Evolutionary conservation across 495 filamentous ascomycete genomes (phyloP).

Genomic region (Usnea hakonensis): DNA sequence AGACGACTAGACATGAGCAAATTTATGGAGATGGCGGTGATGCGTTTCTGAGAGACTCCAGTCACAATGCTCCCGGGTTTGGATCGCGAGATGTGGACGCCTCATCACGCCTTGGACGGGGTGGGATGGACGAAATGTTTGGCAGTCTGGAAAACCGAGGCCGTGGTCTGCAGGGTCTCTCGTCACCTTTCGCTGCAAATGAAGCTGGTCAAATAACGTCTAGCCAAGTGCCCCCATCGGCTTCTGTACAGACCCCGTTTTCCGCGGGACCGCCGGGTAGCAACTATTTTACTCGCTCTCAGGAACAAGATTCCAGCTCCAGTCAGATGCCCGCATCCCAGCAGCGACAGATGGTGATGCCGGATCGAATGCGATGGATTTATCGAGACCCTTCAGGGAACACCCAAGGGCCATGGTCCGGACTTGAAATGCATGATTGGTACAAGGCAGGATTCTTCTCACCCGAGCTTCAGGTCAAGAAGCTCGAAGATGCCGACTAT

Average conservation of each 20-base stretch:
- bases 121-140: slow-evolving; percentile 47
- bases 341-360: slow-evolving; percentile 95
- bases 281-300: slow-evolving; percentile 19
- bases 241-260: slow-evolving; percentile 18
- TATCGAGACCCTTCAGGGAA: slow-evolving; percentile 91
- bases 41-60: slow-evolving; percentile 7
- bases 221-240: slow-evolving; percentile 17
- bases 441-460: slow-evolving; percentile 98
- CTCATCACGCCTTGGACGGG: slow-evolving; percentile 49
- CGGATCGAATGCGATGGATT: slow-evolving; percentile 96
- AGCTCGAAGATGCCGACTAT: slow-evolving; percentile 84
- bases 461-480: slow-evolving; percentile 86
- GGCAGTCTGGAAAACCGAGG: slow-evolving; percentile 35
- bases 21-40: slow-evolving; percentile 30
- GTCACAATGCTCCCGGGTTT: slow-evolving; percentile 47
- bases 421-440: slow-evolving; percentile 99
- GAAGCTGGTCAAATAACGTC: slow-evolving; percentile 10
- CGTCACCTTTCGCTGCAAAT: slow-evolving; percentile 17
- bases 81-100: slow-evolving; percentile 51
- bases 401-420: slow-evolving; percentile 89
- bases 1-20: slow-evolving; percentile 44
- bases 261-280: slow-evolving; percentile 16
- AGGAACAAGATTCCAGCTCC: slow-evolving; percentile 30
- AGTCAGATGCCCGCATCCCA: slow-evolving; percentile 61
- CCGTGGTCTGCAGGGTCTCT: slow-evolving; percentile 12